A percentile compares a stretch with the other conserved stretches of the same genome.
Evolutionary conservation across 192 early-diverging fungal species (phyloP).

Genomic region (Chytriomyces sp.): DNA sequence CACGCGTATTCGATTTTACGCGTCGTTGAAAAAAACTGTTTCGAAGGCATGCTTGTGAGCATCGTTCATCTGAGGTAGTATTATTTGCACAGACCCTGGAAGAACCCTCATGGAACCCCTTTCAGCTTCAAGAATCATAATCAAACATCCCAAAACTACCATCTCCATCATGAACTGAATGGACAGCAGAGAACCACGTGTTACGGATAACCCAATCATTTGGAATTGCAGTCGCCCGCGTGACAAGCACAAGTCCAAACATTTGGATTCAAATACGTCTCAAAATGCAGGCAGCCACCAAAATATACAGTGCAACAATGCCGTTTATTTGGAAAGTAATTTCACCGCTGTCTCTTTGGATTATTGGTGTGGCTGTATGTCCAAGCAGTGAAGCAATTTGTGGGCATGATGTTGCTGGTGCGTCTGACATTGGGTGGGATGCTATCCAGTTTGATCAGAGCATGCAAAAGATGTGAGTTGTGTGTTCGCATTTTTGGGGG

Average conservation of each 20-base stretch:
- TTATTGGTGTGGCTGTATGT: conserved; percentile 28
- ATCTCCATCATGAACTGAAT: background rate
- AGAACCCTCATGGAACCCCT: background rate
- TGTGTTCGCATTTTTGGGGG: background rate
- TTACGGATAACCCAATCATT: conserved; percentile 6
- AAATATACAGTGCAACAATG: conserved; percentile 13
- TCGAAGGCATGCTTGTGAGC: background rate
- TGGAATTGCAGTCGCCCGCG: conserved; percentile 24
- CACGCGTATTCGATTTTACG: conserved; percentile 35
- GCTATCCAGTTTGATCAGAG: background rate
- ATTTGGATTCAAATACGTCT: conserved; percentile 1
- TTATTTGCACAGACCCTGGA: background rate
- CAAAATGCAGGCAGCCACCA: conserved; percentile 8
- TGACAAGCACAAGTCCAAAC: conserved; percentile 25
- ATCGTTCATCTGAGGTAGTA: background rate
- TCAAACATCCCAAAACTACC: too few species aligned
- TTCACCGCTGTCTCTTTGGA: background rate
- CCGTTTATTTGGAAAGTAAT: conserved; percentile 11
- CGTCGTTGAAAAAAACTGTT: conserved; percentile 21
- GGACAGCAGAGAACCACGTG: background rate
- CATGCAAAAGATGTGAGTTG: too few species aligned
- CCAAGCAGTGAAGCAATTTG: conserved; percentile 22
- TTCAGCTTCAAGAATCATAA: background rate
- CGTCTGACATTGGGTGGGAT: conserved; percentile 19
- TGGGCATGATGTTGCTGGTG: conserved; percentile 12